These are phyloP conservation scores for Barnettozyma sucrosica DNA, from an alignment of 805 yeast genomes.

Conservation along the genomic window DNA sequence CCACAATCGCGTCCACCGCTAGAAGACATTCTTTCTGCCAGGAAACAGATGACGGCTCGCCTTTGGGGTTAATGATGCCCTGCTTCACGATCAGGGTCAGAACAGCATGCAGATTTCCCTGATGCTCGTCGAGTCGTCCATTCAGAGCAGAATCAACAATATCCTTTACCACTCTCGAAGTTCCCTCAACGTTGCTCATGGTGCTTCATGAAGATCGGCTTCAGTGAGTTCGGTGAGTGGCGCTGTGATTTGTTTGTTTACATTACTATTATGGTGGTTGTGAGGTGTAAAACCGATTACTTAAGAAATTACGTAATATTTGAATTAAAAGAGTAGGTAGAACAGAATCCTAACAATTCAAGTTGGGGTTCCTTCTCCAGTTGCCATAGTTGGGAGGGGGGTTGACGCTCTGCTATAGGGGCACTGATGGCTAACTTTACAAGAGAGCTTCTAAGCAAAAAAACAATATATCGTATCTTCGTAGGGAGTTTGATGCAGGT, in stretches of 20 bases:
- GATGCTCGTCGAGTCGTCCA: slow-evolving; percentile 12
- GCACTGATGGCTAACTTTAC: neutral
- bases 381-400: neutral
- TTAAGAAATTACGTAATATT: neutral
- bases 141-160: neutral
- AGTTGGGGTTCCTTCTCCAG: neutral
- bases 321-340: too few species aligned
- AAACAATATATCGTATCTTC: neutral
- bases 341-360: too few species aligned
- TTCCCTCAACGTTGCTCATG: neutral
- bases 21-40: slow-evolving; percentile 19
- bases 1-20: slow-evolving; percentile 22
- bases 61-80: slow-evolving; percentile 16
- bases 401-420: neutral
- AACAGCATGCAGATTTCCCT: slow-evolving; percentile 17
- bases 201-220: neutral
- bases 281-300: neutral
- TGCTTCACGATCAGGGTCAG: slow-evolving; percentile 20
- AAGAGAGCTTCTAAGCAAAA: too few species aligned
- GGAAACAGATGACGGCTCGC: slow-evolving; percentile 1
- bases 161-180: neutral
- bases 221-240: neutral
- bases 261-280: neutral
- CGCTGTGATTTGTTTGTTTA: neutral
- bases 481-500: neutral